These are phyloP conservation scores for Silene latifolia DNA, from an alignment of 148 eudicot species.

Conservation along the genomic window DNA sequence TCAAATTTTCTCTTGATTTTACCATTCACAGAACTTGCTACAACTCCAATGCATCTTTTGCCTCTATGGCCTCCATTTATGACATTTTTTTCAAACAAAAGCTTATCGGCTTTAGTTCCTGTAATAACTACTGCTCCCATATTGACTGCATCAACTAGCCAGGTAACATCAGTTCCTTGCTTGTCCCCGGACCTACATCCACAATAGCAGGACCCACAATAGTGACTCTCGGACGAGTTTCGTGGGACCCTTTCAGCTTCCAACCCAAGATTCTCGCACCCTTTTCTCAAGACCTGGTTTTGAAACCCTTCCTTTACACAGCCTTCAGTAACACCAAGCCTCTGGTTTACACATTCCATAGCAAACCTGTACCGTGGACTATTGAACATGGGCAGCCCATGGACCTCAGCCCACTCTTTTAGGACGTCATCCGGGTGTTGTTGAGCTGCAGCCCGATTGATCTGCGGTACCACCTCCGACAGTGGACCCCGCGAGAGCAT, in stretches of 20 bases:
- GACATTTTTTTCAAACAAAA: constrained; percentile 25
- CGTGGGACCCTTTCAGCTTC: constrained; percentile 40
- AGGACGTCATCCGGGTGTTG: constrained; percentile 48
- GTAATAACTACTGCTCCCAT: constrained; percentile 47
- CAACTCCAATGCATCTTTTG: constrained; percentile 48
- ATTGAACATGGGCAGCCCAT: constrained; percentile 38
- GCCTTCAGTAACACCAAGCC: constrained; percentile 51
- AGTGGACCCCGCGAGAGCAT: constrained; percentile 51
- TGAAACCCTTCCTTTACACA: constrained; percentile 57
- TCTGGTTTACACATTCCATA: constrained; percentile 44
- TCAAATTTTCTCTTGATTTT: constrained; percentile 28
- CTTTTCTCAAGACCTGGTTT: constrained; percentile 55
- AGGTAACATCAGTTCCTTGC: constrained; percentile 53
- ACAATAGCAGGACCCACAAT: constrained; percentile 61
- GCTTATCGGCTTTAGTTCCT: constrained; percentile 47
- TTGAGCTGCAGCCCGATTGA: constrained; percentile 69
- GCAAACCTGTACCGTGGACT: constrained; percentile 44
- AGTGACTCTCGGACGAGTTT: constrained; percentile 56
- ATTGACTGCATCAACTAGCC: constrained; percentile 62
- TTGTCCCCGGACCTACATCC: constrained; percentile 56
- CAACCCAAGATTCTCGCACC: constrained; percentile 60
- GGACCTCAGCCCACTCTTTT: constrained; percentile 47
- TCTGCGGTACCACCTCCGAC: constrained; percentile 66
- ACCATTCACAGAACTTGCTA: constrained; percentile 27
- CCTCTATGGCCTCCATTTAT: constrained; percentile 10